Percentiles rank a stretch among this genome's conserved stretches.
These are phyloP conservation scores for Linderniella brevidens DNA, from an alignment of 257 asterid genomes.

Conservation along the genomic window DNA sequence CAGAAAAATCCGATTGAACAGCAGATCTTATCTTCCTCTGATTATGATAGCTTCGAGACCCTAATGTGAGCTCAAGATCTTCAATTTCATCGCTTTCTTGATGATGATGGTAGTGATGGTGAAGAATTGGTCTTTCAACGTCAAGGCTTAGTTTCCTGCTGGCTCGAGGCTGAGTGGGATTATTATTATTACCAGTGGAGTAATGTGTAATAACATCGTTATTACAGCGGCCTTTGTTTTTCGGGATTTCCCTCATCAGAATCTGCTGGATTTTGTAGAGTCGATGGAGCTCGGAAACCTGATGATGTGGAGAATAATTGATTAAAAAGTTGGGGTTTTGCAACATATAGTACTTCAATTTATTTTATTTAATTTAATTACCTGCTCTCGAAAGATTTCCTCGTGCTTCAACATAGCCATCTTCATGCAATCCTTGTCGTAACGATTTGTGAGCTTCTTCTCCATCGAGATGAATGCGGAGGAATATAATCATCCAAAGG, in stretches of 20 bases:
- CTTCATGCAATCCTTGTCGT: slow-evolving; percentile 71
- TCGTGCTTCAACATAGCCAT: slow-evolving; percentile 91
- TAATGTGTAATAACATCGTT: slow-evolving; percentile 11
- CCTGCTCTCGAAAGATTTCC: slow-evolving; percentile 84
- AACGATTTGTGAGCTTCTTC: slow-evolving; percentile 56
- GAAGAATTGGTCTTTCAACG: slow-evolving; percentile 15
- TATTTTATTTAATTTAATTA: slow-evolving; percentile 6
- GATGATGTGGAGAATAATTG: not conserved
- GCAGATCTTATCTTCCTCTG: slow-evolving; percentile 17
- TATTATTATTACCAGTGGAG: slow-evolving; percentile 7
- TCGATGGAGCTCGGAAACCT: slow-evolving; percentile 88
- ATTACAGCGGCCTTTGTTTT: not conserved
- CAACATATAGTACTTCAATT: too few species aligned
- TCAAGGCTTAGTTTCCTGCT: slow-evolving; percentile 13
- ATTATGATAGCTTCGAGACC: slow-evolving; percentile 28
- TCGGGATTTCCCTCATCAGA: slow-evolving; percentile 44
- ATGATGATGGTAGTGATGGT: too few species aligned
- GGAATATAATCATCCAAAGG: not conserved
- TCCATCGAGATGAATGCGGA: slow-evolving; percentile 12
- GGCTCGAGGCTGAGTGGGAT: too few species aligned
- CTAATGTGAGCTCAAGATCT: slow-evolving; percentile 78
- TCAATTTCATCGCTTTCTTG: slow-evolving; percentile 8
- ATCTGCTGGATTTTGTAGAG: slow-evolving; percentile 59
- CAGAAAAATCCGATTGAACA: slow-evolving; percentile 21
- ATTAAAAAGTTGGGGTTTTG: too few species aligned